A percentile compares a stretch with the other conserved stretches of the same genome.
Conservation (phyloP, 2,329 filamentous ascomycete species). For the Bipolaris sorokiniana region DNA sequence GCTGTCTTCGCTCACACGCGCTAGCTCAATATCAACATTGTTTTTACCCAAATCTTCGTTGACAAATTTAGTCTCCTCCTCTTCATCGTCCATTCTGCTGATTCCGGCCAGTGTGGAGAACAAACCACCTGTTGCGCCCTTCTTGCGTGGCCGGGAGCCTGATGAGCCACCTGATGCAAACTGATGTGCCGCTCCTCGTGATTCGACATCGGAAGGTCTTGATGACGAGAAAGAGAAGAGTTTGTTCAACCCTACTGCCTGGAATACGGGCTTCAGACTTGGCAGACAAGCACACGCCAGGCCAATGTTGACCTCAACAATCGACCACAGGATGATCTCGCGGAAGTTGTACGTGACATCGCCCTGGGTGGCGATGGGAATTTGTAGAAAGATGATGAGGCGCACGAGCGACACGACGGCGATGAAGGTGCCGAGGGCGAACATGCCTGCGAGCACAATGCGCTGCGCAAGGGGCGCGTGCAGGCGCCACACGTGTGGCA, state of each 20-base stretch:
- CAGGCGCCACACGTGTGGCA: slow-evolving; percentile 34
- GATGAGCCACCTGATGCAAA: background rate
- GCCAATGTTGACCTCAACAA: slow-evolving; percentile 36
- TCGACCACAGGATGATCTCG: slow-evolving; percentile 34
- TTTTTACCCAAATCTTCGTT: slow-evolving; percentile 16
- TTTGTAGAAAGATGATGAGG: slow-evolving; percentile 31
- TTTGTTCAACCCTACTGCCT: slow-evolving; percentile 23
- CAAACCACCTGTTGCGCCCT: slow-evolving; percentile 28
- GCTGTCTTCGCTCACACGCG: slow-evolving; percentile 14
- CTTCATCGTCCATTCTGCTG: slow-evolving; percentile 23
- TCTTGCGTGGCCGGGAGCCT: slow-evolving; percentile 21
- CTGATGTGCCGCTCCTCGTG: slow-evolving; percentile 12
- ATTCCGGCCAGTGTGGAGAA: slow-evolving; percentile 31
- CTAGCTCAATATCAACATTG: slow-evolving; percentile 15
- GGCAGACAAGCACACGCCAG: slow-evolving; percentile 32
- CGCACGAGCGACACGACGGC: slow-evolving; percentile 32
- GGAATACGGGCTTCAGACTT: slow-evolving; percentile 25
- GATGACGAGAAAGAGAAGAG: slow-evolving; percentile 30
- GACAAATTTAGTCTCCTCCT: slow-evolving; percentile 25
- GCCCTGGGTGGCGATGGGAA: slow-evolving; percentile 23
- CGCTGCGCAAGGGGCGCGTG: slow-evolving; percentile 31
- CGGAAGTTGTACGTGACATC: slow-evolving; percentile 36
- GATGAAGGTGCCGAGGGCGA: slow-evolving; percentile 33
- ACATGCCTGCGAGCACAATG: slow-evolving; percentile 31
- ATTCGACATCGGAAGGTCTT: slow-evolving; percentile 16